Base-by-base conservation (phyloP, 2,329 filamentous ascomycete species). In the Penicillium hesseltinei region DNA sequence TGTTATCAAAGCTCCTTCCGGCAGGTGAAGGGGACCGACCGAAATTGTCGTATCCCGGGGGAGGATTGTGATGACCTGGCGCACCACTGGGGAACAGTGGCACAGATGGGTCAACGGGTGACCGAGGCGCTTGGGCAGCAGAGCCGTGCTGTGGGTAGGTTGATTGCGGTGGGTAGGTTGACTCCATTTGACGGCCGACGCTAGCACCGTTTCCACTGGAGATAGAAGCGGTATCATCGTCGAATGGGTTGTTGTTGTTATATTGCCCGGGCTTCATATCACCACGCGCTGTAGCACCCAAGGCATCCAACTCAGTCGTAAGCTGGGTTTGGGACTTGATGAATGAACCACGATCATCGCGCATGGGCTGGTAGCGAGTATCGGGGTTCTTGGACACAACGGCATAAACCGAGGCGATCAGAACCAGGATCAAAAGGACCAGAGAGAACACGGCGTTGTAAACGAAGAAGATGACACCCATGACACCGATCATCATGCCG, bases 291-390 rank as follows among this genome's bases (percentile, higher is more conserved):
- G 92, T 96, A 17, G 90, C 90, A 63, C 90, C 92, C 56, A 97
- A 80, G 9, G 92, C 92, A 73, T 97, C 92, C 50, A 97, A 83
- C 76, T 97, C 92, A 8, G 92, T 96, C 5, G 88, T 84, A 53
- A 96, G 80, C 69, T 93, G 88, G 5, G 90, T 90, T 74, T 94
- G 90, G 15, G 92, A 96, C 81, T 97, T 97, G 86, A 97, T 96
- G 78, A 97, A 97, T 10, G 92, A 97, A 51, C 91, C 91, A 67
- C 93, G 88, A 75, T 97, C 93, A 69, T 97, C 93, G 54, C 89
- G 89, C 92, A 97, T 97, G 68, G 91, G 92, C 76, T 96, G 91
- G 77, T 97, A 97, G 60, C 92, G 88, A 42, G 89, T 91, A 72
- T 97, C 93, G 23, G 93, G 93, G 77, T 97, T 95, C 83, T 95